phyloP scores from a whole-genome alignment of 2,329 filamentous ascomycete species.

The Trichoderma koningii region DNA sequence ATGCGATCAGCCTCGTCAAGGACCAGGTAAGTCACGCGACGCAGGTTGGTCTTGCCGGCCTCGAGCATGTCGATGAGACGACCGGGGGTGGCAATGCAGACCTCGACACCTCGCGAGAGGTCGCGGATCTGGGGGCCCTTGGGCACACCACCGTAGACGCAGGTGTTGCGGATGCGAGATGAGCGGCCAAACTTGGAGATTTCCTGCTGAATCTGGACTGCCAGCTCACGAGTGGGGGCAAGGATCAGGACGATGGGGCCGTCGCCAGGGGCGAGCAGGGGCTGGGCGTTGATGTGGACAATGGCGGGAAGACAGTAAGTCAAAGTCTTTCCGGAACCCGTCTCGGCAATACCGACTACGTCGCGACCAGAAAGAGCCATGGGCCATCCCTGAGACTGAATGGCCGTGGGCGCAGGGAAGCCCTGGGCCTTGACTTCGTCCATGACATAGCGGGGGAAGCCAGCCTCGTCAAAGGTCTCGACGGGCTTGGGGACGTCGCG shows the following conservation, averaged over 20 bases:
- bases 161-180: constrained; percentile 96
- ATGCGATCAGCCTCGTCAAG: constrained; percentile 99
- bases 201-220: constrained; percentile 97
- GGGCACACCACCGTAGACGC: constrained; percentile 97
- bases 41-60: constrained; percentile 95
- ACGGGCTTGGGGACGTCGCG: constrained; percentile 86
- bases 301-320: constrained; percentile 98
- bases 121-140: constrained; percentile 97
- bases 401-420: constrained; percentile 89
- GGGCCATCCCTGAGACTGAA: constrained; percentile 98
- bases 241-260: constrained; percentile 96
- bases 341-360: constrained; percentile 98
- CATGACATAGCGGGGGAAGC: constrained; percentile 96
- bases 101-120: constrained; percentile 91
- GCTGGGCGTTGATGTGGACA: constrained; percentile 99
- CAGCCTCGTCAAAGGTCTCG: constrained; percentile 95
- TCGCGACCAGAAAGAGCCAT: constrained; percentile 98
- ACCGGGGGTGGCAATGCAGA: constrained; percentile 96
- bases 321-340: constrained; percentile 97
- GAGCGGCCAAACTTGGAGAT: constrained; percentile 99
- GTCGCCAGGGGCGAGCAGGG: constrained; percentile 89
- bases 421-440: constrained; percentile 98
- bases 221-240: constrained; percentile 94
- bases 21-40: constrained; percentile 95
- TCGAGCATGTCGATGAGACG: constrained; percentile 99